Conservation (phyloP, 305 asterid species). For the Rubia tinctorum region DNA sequence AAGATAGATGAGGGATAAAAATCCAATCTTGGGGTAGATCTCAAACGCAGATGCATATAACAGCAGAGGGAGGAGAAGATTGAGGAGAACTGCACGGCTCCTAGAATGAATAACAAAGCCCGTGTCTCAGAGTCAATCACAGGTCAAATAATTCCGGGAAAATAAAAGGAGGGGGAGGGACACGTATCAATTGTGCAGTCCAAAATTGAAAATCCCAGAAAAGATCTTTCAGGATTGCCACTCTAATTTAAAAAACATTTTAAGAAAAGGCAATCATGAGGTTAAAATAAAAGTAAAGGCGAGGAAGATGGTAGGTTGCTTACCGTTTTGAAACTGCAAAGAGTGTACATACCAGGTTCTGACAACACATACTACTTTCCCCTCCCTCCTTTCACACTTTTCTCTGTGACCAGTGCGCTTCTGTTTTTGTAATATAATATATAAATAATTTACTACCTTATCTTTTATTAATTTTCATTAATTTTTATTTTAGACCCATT, state of each 20-base stretch:
- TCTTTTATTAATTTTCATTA: too few species aligned
- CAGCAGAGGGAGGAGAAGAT: not conserved
- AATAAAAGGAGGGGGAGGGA: constrained; percentile 8
- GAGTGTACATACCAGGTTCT: constrained; percentile 9
- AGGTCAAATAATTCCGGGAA: constrained; percentile 16
- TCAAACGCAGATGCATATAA: not conserved
- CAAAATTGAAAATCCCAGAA: constrained; percentile 17
- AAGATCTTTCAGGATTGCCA: constrained; percentile 11
- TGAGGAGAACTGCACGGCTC: not conserved
- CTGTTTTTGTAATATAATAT: too few species aligned
- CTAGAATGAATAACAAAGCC: not conserved
- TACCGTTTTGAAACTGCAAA: constrained; percentile 49
- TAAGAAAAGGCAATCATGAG: constrained; percentile 12
- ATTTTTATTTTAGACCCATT: too few species aligned
- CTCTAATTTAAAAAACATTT: not conserved
- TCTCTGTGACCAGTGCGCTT: too few species aligned
- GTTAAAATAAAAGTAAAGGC: not conserved
- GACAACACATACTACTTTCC: too few species aligned
- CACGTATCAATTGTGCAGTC: constrained; percentile 17
- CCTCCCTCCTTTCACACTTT: too few species aligned
- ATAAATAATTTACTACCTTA: too few species aligned
- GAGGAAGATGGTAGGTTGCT: constrained; percentile 45
- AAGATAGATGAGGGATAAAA: not conserved
- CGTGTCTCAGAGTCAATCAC: constrained; percentile 8
- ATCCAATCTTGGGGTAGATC: constrained; percentile 4